Percentiles rank a stretch among this genome's conserved stretches.
Evolutionary conservation across 2,329 filamentous ascomycete genomes (phyloP).

Genomic region (Fusarium sp.): DNA sequence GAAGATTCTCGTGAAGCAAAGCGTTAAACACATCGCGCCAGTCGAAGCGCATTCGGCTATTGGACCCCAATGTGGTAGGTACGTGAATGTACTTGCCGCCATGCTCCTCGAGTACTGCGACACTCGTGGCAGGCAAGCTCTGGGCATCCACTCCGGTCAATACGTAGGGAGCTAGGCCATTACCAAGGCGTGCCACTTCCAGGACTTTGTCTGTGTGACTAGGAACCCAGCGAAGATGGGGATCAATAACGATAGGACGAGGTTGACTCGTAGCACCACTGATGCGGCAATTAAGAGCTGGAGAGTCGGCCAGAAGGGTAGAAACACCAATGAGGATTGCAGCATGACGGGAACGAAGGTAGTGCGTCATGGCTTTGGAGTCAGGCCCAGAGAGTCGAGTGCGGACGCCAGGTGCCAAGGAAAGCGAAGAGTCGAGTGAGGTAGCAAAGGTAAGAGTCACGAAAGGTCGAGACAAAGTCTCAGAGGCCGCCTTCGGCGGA

Average conservation of each 20-base stretch:
- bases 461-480: conserved; percentile 53
- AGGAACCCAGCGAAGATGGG: conserved; percentile 77
- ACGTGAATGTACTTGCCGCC: conserved; percentile 66
- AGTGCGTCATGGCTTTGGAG: conserved; percentile 94
- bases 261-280: conserved; percentile 74
- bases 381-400: conserved; percentile 85
- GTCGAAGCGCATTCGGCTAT: conserved; percentile 60
- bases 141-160: conserved; percentile 63
- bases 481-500: conserved; percentile 33
- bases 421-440: conserved; percentile 85
- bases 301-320: conserved; percentile 87
- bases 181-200: conserved; percentile 69
- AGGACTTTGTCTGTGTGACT: conserved; percentile 72
- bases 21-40: conserved; percentile 74
- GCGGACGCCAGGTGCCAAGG: conserved; percentile 80
- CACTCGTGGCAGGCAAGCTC: conserved; percentile 59
- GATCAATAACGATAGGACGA: conserved; percentile 85
- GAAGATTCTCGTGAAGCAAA: conserved; percentile 70
- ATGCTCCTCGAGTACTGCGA: conserved; percentile 56
- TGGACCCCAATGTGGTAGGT: conserved; percentile 50
- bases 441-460: conserved; percentile 91
- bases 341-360: conserved; percentile 82
- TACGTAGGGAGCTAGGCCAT: conserved; percentile 80
- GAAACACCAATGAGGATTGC: conserved; percentile 88
- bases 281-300: conserved; percentile 84